Base-by-base conservation (phyloP, 306 rosid species). In the Carpinus viminea region DNA sequence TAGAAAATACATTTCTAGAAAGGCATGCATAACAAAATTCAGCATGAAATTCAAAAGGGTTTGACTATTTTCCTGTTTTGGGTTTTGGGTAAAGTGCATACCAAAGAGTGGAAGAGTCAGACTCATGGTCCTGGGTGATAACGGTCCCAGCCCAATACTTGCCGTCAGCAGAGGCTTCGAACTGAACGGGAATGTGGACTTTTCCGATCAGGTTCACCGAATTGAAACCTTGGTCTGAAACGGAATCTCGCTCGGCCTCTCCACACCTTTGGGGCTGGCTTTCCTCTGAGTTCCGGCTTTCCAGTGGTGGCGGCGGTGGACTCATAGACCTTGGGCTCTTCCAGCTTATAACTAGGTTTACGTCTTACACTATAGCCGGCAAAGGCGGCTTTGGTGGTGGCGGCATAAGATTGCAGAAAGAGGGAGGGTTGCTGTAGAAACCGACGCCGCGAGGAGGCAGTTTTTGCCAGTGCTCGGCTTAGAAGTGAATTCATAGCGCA, bases 221-320 rank as follows among this genome's bases (percentile, higher is more conserved):
- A 79, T 92, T 92, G 28, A 83, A 7, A 89, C 82, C 76, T 87
- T 90, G 2, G 89, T 78, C 62, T 92, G 95, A 78, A 81, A 90
- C 2, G 91, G 97, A 80, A 92, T 74, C 57, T 81, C 81, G 4
- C 76, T 26, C 12, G 92, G 91, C 78, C 66, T 51, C 5, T 71
- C 76, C 70, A 31, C 7, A n/a, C 56, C 36, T 77, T 24, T 6
- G 73, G 10, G 1, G 72, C 16, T 1, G 62, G 48, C 3, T 66
- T 15, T 12, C 41, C 56, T 1, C 18, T 0, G 17, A 72, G 38
- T 46, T 57, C 18, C 12, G 70, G 28, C 10, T 4, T 26, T 13
- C 1, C 17, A 12, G 41, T 28, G 56, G 57, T 15, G 68, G 56
- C 4, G 47, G 28, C n/a, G n/a, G n/a, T 38, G 71, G 7, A 1